These are phyloP conservation scores for Emmonsia crescens DNA, from an alignment of 2,329 filamentous ascomycete genomes.

Conservation along the genomic window DNA sequence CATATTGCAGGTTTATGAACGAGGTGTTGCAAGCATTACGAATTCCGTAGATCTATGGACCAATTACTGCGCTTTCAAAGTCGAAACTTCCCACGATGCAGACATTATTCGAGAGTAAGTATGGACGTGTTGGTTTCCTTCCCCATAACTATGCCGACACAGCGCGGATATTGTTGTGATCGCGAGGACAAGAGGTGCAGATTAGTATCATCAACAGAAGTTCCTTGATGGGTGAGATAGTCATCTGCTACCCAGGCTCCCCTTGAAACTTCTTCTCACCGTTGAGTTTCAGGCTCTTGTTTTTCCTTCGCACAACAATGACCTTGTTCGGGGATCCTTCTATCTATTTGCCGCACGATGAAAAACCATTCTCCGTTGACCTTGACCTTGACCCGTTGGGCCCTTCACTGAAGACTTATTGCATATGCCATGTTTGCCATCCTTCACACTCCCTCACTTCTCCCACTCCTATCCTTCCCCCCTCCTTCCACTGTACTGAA, in stretches of 20 bases:
- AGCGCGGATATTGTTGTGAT: slow-evolving; percentile 30
- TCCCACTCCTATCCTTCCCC: slow-evolving; percentile 22
- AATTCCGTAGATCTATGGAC: slow-evolving; percentile 95
- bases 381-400: slow-evolving; percentile 27
- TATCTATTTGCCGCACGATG: slow-evolving; percentile 26
- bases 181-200: slow-evolving; percentile 25
- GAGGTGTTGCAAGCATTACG: slow-evolving; percentile 83
- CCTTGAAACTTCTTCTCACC: slow-evolving; percentile 41
- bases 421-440: slow-evolving; percentile 39
- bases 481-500: slow-evolving; percentile 9
- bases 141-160: slow-evolving; percentile 35
- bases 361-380: slow-evolving; percentile 26
- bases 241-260: slow-evolving; percentile 41
- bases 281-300: slow-evolving; percentile 42
- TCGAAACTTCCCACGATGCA: slow-evolving; percentile 89
- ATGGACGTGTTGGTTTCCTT: slow-evolving; percentile 52
- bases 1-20: slow-evolving; percentile 67
- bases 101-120: slow-evolving; percentile 99
- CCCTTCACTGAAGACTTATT: slow-evolving; percentile 26
- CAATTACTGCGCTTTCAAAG: slow-evolving; percentile 95
- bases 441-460: slow-evolving; percentile 24
- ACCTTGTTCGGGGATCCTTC: slow-evolving; percentile 23
- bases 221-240: slow-evolving; percentile 54
- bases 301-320: slow-evolving; percentile 28
- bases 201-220: slow-evolving; percentile 27